These are phyloP conservation scores for Fusarium udum DNA, from an alignment of 2,329 filamentous ascomycete species.

Conservation along the genomic window DNA sequence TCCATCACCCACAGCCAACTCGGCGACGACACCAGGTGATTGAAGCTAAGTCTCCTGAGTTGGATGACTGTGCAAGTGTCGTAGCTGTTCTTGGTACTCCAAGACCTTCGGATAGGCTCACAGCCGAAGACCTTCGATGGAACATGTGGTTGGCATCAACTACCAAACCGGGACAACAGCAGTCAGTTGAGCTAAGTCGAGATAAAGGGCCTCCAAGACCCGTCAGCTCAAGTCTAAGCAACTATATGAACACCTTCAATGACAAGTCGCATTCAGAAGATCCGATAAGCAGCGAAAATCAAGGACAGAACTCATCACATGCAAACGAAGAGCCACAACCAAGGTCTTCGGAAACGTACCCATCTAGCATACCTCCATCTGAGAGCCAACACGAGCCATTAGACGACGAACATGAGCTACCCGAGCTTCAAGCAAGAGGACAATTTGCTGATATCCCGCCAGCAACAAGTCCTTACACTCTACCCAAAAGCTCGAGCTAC, in stretches of 20 bases:
- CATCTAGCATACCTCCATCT: neutral
- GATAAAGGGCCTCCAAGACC: neutral
- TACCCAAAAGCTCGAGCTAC: neutral
- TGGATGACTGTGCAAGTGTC: slow-evolving; percentile 21
- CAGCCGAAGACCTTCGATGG: slow-evolving; percentile 36
- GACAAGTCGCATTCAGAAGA: neutral
- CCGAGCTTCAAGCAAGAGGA: neutral
- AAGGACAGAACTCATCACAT: neutral
- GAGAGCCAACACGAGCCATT: neutral
- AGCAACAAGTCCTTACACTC: neutral
- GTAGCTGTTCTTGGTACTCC: slow-evolving; percentile 22
- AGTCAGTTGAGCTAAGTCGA: neutral
- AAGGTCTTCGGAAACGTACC: neutral
- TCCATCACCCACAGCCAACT: slow-evolving; percentile 44
- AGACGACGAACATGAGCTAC: neutral
- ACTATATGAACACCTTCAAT: slow-evolving; percentile 20
- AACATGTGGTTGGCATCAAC: slow-evolving; percentile 33
- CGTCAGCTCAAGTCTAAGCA: slow-evolving; percentile 31
- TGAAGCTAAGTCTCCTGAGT: slow-evolving; percentile 18
- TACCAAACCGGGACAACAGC: neutral
- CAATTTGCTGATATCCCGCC: neutral
- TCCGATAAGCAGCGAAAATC: neutral
- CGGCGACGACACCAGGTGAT: slow-evolving; percentile 19
- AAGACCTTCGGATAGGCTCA: neutral
- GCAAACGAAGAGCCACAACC: neutral